Evolutionary conservation across 2,329 filamentous ascomycete species (phyloP).

Genomic region (Clathrospora elynae): DNA sequence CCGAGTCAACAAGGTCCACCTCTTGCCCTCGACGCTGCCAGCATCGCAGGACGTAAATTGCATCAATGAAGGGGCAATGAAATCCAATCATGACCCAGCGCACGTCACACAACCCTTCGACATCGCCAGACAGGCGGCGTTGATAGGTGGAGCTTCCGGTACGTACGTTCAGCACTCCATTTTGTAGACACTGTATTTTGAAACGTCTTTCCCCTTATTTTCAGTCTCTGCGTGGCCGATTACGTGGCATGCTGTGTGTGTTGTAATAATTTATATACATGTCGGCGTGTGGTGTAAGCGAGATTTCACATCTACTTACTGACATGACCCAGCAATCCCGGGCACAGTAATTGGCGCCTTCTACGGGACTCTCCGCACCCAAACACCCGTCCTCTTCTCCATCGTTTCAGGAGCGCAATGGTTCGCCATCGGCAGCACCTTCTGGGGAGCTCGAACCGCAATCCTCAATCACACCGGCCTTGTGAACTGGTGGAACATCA

Average conservation of each 20-base stretch:
- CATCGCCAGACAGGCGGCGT: constrained; percentile 31
- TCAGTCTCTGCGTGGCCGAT: no score
- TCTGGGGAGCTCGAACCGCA: constrained; percentile 65
- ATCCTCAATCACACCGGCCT: constrained; percentile 46
- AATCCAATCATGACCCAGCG: constrained; percentile 24
- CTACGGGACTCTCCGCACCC: constrained; percentile 63
- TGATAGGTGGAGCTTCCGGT: constrained; percentile 40
- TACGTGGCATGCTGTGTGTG: no score
- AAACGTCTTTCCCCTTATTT: no score
- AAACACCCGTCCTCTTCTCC: constrained; percentile 71
- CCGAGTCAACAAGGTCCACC: no score
- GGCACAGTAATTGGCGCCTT: constrained; percentile 64
- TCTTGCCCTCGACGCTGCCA: constrained; percentile 3
- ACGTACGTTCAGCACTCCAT: constrained; percentile 21
- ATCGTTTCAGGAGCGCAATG: constrained; percentile 77
- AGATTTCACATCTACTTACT: constrained; percentile 17
- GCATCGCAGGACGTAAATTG: constrained; percentile 3
- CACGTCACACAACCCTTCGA: constrained; percentile 37
- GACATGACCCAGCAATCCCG: constrained; percentile 57
- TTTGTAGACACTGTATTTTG: no score
- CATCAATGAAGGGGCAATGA: constrained; percentile 34
- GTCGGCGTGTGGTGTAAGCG: no score
- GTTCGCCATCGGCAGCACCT: constrained; percentile 76
- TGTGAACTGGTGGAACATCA: constrained; percentile 37
- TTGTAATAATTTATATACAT: no score